A percentile compares a stretch with the other conserved stretches of the same genome.
These are phyloP conservation scores for Eutreptiella sp. DNA, from an alignment of 208 protist species.

Conservation along the genomic window DNA sequence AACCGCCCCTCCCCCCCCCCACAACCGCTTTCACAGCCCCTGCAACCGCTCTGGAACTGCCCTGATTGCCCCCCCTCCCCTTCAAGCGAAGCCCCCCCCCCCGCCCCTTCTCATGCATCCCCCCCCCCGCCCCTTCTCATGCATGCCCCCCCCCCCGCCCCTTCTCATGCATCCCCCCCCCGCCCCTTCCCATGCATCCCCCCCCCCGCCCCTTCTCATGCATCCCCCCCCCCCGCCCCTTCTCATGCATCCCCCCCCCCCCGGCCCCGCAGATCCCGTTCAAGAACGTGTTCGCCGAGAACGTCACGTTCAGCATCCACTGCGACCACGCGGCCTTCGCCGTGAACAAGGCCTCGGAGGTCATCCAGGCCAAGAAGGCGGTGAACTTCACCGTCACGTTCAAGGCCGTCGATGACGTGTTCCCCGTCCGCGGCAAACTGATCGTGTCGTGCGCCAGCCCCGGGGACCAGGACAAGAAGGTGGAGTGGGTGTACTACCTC, in stretches of 20 bases:
- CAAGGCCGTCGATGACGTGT: constrained; percentile 42
- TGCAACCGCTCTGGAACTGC: no score
- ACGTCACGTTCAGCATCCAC: constrained; percentile 60
- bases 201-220: no score
- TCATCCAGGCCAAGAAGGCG: constrained; percentile 66
- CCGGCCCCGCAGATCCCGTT: constrained; percentile 67
- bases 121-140: no score
- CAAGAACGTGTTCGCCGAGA: constrained; percentile 84
- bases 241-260: no score
- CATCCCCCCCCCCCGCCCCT: no score
- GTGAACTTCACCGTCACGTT: constrained; percentile 59
- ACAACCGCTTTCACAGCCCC: no score
- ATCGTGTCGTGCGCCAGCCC: constrained; percentile 45
- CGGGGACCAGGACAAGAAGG: constrained; percentile 34
- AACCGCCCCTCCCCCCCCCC: no score
- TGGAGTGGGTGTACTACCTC: constrained; percentile 80
- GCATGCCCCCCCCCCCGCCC: no score
- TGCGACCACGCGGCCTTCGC: constrained; percentile 73
- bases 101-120: no score
- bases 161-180: no score
- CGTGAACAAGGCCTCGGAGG: constrained; percentile 65
- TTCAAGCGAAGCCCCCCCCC: no score
- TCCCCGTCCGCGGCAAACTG: constrained; percentile 39
- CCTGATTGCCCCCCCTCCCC: no score
- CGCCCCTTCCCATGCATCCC: neutral